Percentiles rank a stretch among this genome's conserved stretches.
These are phyloP conservation scores for Kuraishia ogatae DNA, from an alignment of 805 yeast species.

Conservation along the genomic window DNA sequence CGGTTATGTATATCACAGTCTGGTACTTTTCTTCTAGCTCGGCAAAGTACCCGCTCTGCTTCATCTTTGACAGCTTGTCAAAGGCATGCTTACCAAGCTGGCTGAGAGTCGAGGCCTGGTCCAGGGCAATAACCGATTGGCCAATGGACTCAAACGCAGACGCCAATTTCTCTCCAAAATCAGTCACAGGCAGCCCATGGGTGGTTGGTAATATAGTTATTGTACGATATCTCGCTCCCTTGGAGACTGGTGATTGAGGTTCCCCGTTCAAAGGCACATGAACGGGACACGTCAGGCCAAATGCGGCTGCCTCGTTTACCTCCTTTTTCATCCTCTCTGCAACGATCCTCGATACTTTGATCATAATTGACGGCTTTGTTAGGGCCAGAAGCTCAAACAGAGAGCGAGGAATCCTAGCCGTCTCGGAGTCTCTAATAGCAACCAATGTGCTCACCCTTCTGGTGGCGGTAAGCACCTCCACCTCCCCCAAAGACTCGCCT, in stretches of 20 bases:
- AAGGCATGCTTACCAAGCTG: conserved; percentile 90
- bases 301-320: conserved; percentile 7
- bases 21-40: conserved; percentile 86
- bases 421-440: conserved; percentile 89
- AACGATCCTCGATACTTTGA: conserved; percentile 80
- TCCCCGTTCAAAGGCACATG: background rate
- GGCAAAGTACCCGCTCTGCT: conserved; percentile 82
- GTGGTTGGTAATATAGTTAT: conserved; percentile 77
- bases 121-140: conserved; percentile 66
- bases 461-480: conserved; percentile 82
- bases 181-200: conserved; percentile 75
- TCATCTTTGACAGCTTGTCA: conserved; percentile 77
- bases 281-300: conserved; percentile 1
- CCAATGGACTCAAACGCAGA: conserved; percentile 68
- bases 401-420: conserved; percentile 87
- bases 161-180: conserved; percentile 69
- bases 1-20: conserved; percentile 85
- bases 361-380: conserved; percentile 84
- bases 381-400: conserved; percentile 78
- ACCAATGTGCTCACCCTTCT: conserved; percentile 61
- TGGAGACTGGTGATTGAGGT: background rate
- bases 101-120: conserved; percentile 70
- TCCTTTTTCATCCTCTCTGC: conserved; percentile 43
- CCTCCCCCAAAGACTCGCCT: conserved; percentile 92
- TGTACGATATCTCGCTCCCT: conserved; percentile 57